Evolutionary conservation across 2,329 filamentous ascomycete genomes (phyloP).

Genomic region (Exophiala lecanii-corni): DNA sequence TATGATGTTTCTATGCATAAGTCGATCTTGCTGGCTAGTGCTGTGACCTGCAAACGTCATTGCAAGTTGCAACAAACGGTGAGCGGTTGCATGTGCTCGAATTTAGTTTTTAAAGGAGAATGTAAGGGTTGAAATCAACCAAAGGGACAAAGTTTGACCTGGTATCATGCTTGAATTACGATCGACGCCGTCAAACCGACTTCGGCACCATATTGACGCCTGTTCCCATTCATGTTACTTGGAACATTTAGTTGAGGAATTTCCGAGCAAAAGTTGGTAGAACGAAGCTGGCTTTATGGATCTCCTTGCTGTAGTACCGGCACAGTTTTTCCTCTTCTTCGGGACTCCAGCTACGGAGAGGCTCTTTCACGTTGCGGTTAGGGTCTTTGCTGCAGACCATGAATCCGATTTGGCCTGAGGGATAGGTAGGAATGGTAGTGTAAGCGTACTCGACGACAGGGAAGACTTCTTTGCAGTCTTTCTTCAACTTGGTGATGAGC

Average conservation of each 20-base stretch:
- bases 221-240: too few relatives aligned
- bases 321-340: conserved; percentile 92
- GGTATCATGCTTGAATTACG: conserved; percentile 16
- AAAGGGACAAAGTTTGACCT: conserved; percentile 5
- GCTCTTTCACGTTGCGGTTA: conserved; percentile 75
- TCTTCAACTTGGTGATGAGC: conserved; percentile 91
- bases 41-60: background rate
- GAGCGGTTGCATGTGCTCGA: too few relatives aligned
- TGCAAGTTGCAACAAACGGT: background rate
- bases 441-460: conserved; percentile 97
- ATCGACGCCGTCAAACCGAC: too few relatives aligned
- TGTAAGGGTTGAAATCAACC: background rate
- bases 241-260: conserved; percentile 45
- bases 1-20: background rate
- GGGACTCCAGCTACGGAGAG: conserved; percentile 70
- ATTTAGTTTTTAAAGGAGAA: too few relatives aligned
- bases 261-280: conserved; percentile 90
- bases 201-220: too few relatives aligned
- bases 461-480: conserved; percentile 95
- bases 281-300: conserved; percentile 91
- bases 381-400: conserved; percentile 99
- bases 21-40: background rate
- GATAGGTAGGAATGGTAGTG: conserved; percentile 97
- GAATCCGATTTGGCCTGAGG: conserved; percentile 98
- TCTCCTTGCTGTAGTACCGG: conserved; percentile 95